Base-by-base conservation (phyloP, 2,329 filamentous ascomycete genomes). In the Penicillium hesseltinei region DNA sequence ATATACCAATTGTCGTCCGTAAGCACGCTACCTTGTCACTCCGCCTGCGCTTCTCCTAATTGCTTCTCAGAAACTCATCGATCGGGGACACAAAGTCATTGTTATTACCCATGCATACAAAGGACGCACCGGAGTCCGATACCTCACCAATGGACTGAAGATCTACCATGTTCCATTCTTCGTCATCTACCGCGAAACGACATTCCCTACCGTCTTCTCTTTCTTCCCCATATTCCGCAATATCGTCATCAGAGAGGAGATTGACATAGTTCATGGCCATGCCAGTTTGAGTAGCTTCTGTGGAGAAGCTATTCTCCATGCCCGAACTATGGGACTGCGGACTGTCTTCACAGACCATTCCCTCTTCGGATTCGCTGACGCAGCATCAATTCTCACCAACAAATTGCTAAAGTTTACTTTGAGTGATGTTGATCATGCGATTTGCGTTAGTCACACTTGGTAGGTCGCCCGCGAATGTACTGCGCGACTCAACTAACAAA, bases 281-380 rank as follows among this genome's bases (percentile, higher is more conserved):
- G 93, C 85, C 33, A 96, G 91, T 71, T 81, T 99, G 60, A 97
- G 92, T 75, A 96, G 88, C 71, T 82, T 99, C 50, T 97, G 93
- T 71, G 90, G 96, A 70, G 94, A 99, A 76, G 94, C 90, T 10
- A 95, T 99, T 57, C 78, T 99, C 10, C 94, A 99, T 77, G 94
- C 90, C 11, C 82, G 94, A 55, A 97, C 94, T 4, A 99, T 99
- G 95, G 92, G 94, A 1, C 73, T 99, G 66, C 86, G 92, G 50
- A 97, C 95, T 0, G 93, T 97, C 44, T 97, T 97, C 70, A 99
- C 94, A 0, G 94, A 99, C 70, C 94, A 99, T 75, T 97, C 92
- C 40, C 82, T 99, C 4, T 97, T 97, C 78, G 94, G 94, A 1
- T 99, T 99, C 70, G 94, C 93, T 45, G 95, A 99, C 75, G 92